Evolutionary conservation across 2,329 filamentous ascomycete genomes (phyloP).

Genomic region (Xylariaceae sp.): DNA sequence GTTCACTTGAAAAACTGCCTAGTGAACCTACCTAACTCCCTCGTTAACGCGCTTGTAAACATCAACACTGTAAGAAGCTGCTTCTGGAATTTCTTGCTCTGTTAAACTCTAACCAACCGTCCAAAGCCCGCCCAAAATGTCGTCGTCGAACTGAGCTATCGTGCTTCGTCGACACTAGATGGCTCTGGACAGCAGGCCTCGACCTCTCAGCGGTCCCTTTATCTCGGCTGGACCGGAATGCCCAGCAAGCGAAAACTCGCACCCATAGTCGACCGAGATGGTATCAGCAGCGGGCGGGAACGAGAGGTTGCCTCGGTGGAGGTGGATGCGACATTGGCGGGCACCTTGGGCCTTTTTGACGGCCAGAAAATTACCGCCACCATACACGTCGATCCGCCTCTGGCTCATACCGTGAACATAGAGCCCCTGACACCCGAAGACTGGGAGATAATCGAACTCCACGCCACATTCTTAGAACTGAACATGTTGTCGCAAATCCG

Average conservation of each 20-base stretch:
- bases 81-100: neutral
- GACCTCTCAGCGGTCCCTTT: conserved; percentile 66
- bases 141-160: conserved; percentile 84
- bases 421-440: conserved; percentile 93
- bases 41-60: conserved; percentile 83
- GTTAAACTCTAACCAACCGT: conserved; percentile 5
- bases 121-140: conserved; percentile 87
- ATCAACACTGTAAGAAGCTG: conserved; percentile 72
- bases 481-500: conserved; percentile 92
- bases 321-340: conserved; percentile 80
- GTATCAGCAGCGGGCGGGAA: conserved; percentile 65
- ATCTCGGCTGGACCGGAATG: conserved; percentile 96
- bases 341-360: conserved; percentile 72
- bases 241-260: conserved; percentile 81
- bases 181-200: conserved; percentile 44
- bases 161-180: conserved; percentile 46
- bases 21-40: conserved; percentile 81
- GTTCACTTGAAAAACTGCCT: conserved; percentile 91
- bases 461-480: conserved; percentile 91
- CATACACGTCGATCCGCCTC: conserved; percentile 84
- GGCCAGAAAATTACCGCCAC: conserved; percentile 72
- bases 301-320: conserved; percentile 78
- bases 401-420: conserved; percentile 93
- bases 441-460: conserved; percentile 98
- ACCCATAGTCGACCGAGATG: conserved; percentile 71